phyloP scores from a whole-genome alignment of 208 protist genomes.

The Trypanosomatidae sp. region DNA sequence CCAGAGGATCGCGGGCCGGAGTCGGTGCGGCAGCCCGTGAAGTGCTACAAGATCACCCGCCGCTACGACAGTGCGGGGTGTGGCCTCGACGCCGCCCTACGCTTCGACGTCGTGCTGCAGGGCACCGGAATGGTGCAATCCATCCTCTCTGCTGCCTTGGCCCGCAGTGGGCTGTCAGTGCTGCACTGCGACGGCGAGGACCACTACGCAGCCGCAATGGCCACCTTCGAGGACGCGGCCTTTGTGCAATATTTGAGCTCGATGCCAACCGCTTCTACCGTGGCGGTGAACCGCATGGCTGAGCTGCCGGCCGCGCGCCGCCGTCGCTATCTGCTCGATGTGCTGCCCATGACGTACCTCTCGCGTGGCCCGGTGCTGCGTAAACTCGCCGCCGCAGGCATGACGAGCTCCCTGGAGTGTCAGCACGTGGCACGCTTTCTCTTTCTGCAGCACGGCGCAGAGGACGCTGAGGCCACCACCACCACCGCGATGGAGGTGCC shows the following conservation, averaged over 20 bases:
- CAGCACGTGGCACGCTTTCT: slow-evolving; percentile 48
- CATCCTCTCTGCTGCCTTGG: slow-evolving; percentile 85
- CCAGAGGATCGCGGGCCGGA: slow-evolving; percentile 82
- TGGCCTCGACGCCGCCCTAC: too few species aligned
- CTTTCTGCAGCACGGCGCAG: slow-evolving; percentile 30
- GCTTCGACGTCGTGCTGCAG: slow-evolving; percentile 85
- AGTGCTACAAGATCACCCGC: slow-evolving; percentile 72
- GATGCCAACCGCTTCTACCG: neutral
- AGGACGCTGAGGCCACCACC: neutral
- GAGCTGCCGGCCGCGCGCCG: slow-evolving; percentile 22
- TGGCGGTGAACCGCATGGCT: slow-evolving; percentile 33
- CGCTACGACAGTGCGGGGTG: too few species aligned
- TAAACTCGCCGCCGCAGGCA: slow-evolving; percentile 44
- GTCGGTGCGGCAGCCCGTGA: slow-evolving; percentile 77
- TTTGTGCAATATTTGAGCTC: slow-evolving; percentile 37
- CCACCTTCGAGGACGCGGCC: too few species aligned
- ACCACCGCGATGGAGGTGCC: slow-evolving; percentile 57
- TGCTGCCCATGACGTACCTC: slow-evolving; percentile 67
- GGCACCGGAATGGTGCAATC: slow-evolving; percentile 88
- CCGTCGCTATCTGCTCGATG: slow-evolving; percentile 54
- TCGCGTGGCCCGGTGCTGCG: slow-evolving; percentile 50
- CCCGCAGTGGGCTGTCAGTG: too few species aligned
- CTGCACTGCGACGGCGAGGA: slow-evolving; percentile 87
- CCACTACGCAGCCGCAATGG: slow-evolving; percentile 75
- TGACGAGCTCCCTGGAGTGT: slow-evolving; percentile 69